Evolutionary conservation across 306 rosid species (phyloP), one percentile per base, ranked within the genome.

Genomic region (Astragalus membranaceus): DNA sequence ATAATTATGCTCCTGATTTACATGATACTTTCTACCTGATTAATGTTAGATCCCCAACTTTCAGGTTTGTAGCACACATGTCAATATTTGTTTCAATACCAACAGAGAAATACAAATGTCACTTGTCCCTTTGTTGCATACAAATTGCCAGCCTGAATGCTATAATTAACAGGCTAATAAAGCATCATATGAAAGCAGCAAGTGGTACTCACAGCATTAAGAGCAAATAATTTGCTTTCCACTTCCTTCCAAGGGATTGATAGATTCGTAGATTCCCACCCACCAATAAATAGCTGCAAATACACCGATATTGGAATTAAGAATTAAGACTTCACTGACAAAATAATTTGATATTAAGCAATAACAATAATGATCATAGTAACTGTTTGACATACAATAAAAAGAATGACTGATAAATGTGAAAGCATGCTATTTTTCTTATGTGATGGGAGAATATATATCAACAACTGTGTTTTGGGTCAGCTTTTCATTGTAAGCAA

Each of bases 141-240:
- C 43, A 75, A 69, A 63, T 42, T 59, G 72, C 35, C 41, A 53
- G 51, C 52, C 67, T 54, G 43, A 63, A 63, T 69, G 23, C 11
- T 41, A 63, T 55, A 35, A 49, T 33, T 15, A 52, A 71, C 55
- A 46, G 57, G 74, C 65, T 50, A 74, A 58, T 66, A 43, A 63
- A 61, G 63, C 69, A 74, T 64, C 72, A 32, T 13, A 47, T 36
- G 44, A 64, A 70, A 70, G 75, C 53, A 73, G 66, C 62, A 63
- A 79, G 73, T 66, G 77, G 68, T 76, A 74, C 98, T 87, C 77
- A 87, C 98, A 81, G 86, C 93, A 82, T 88, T 90, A 59, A 93
- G 97, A 69, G 88, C 87, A 88, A 90, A 93, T 62, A 93, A 86
- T 78, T 93, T 93, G 88, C 96, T 87, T 84, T 93, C 98, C 80